phyloP scores from a whole-genome alignment of 192 early-diverging fungal species.

The Ramicandelaber brevisporus region DNA sequence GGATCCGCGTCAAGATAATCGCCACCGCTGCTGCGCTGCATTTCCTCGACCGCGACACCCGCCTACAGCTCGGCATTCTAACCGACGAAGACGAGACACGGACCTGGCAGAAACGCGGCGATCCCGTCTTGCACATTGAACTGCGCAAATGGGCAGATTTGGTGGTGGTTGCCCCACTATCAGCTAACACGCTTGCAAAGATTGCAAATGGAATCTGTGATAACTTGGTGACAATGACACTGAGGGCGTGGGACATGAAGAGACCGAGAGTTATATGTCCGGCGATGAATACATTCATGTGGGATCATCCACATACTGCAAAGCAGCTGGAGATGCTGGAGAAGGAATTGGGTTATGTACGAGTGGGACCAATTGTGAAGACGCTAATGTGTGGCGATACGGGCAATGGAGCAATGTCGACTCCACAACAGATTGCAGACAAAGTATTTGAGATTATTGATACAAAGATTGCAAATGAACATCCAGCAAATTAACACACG shows the following conservation, averaged over 20 bases:
- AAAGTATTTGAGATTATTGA: constrained; percentile 1
- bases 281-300: constrained; percentile 98
- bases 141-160: constrained; percentile 88
- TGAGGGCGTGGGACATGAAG: constrained; percentile 64
- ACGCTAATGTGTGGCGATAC: constrained; percentile 75
- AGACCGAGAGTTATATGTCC: constrained; percentile 59
- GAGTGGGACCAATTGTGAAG: constrained; percentile 63
- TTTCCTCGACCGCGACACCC: constrained; percentile 43
- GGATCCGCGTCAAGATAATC: constrained; percentile 53
- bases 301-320: constrained; percentile 70
- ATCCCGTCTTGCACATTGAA: constrained; percentile 84
- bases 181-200: constrained; percentile 86
- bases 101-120: constrained; percentile 53
- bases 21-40: constrained; percentile 59
- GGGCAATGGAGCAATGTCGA: constrained; percentile 81
- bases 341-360: constrained; percentile 22
- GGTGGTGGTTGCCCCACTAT: constrained; percentile 67
- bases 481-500: too few species aligned
- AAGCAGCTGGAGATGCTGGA: constrained; percentile 32
- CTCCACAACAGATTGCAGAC: constrained; percentile 33
- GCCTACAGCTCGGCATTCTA: constrained; percentile 22
- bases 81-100: constrained; percentile 84
- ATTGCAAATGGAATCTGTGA: constrained; percentile 77
- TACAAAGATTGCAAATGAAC: too few species aligned
- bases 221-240: constrained; percentile 72